Percentiles rank a stretch among this genome's conserved stretches.
phyloP scores from a whole-genome alignment of 2,329 filamentous ascomycete genomes.

The Talaromyces sp. region DNA sequence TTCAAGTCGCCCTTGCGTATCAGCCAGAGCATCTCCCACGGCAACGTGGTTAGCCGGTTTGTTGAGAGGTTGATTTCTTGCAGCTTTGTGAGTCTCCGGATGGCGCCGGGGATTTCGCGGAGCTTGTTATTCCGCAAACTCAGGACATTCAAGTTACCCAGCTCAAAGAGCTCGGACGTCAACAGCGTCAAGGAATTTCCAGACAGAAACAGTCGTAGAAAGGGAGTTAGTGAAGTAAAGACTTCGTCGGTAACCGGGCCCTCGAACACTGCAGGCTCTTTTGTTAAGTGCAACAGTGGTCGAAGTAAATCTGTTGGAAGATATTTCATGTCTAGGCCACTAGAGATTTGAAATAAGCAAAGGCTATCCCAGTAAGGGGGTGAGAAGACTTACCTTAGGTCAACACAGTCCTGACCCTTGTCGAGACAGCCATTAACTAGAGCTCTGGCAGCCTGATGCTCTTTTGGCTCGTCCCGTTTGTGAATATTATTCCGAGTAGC shows the following conservation, averaged over 20 bases:
- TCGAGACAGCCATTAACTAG: conserved; percentile 39
- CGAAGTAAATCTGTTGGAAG: conserved; percentile 30
- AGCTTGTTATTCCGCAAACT: conserved; percentile 44
- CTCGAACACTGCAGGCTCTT: conserved; percentile 28
- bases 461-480: conserved; percentile 24
- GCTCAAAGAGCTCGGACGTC: conserved; percentile 36
- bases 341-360: conserved; percentile 10
- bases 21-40: conserved; percentile 41
- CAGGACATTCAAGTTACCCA: conserved; percentile 36
- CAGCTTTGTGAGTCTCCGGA: conserved; percentile 36
- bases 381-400: conserved; percentile 36
- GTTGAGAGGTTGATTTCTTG: conserved; percentile 42
- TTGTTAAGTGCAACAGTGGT: conserved; percentile 36
- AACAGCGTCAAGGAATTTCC: conserved; percentile 36
- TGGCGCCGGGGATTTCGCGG: conserved; percentile 34
- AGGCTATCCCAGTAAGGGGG: not conserved
- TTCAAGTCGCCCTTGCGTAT: conserved; percentile 32
- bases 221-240: conserved; percentile 36
- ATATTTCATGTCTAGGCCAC: conserved; percentile 24
- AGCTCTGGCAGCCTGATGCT: conserved; percentile 31
- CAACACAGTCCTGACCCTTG: conserved; percentile 38
- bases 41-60: conserved; percentile 38
- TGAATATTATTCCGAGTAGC: conserved; percentile 15
- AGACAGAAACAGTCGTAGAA: conserved; percentile 38
- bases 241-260: conserved; percentile 31